phyloP scores from a whole-genome alignment of 129 eudicot genomes.

The Arctium lappa region DNA sequence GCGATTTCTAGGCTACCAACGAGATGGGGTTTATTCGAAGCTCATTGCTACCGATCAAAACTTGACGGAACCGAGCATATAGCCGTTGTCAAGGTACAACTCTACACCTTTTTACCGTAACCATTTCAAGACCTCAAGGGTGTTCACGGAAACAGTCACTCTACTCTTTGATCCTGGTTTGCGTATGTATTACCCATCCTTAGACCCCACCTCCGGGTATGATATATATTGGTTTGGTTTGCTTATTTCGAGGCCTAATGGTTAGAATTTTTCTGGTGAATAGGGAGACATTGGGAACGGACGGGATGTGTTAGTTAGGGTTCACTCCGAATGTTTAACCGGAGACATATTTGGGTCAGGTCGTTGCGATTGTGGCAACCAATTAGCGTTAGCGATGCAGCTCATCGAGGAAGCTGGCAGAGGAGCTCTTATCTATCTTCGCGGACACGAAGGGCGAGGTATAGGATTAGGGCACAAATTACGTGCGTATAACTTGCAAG shows the following conservation, averaged over 20 bases:
- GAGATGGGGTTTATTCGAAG: conserved; percentile 72
- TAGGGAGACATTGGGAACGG: conserved; percentile 95
- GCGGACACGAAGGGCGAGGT: conserved; percentile 99
- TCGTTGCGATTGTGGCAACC: conserved; percentile 90
- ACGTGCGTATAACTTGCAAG: conserved; percentile 85
- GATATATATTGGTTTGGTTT: neutral
- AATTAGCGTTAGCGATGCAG: conserved; percentile 82
- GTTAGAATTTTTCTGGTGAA: neutral
- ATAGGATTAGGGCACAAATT: conserved; percentile 90
- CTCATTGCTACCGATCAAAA: conserved; percentile 61
- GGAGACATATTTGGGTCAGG: conserved; percentile 91
- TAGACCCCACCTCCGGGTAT: too few relatives aligned
- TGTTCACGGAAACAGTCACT: neutral
- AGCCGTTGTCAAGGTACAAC: conserved; percentile 64
- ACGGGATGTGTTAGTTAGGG: conserved; percentile 74
- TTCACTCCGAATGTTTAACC: conserved; percentile 94
- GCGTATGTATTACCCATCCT: neutral
- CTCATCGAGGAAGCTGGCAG: conserved; percentile 70
- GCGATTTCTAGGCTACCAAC: conserved; percentile 67
- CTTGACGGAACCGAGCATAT: conserved; percentile 79
- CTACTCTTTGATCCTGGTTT: neutral
- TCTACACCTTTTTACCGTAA: neutral
- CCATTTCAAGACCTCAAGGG: neutral
- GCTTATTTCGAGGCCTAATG: neutral
- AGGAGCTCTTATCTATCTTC: conserved; percentile 79